phyloP scores from a whole-genome alignment of 495 filamentous ascomycete genomes.

The Sphaerosporella brunnea region DNA sequence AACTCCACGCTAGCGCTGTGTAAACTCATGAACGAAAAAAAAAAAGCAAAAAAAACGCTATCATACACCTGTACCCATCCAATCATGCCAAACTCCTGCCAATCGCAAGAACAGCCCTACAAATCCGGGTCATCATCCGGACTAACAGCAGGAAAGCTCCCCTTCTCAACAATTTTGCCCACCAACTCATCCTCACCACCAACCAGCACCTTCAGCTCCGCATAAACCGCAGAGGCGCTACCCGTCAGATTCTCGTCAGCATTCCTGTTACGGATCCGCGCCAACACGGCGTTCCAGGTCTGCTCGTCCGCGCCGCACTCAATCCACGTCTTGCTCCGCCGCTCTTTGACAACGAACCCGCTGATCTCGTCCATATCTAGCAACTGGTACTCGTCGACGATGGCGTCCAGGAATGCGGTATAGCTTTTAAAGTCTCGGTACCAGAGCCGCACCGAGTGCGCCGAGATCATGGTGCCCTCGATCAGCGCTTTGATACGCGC shows the following conservation, averaged over 20 bases:
- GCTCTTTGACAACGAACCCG: constrained; percentile 1
- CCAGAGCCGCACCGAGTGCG: constrained; percentile 4
- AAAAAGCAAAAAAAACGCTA: neutral
- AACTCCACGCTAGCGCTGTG: neutral
- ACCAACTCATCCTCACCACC: neutral
- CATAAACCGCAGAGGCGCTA: neutral
- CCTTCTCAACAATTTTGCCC: constrained; percentile 1
- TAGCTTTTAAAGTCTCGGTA: neutral
- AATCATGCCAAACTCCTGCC: neutral
- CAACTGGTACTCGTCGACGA: constrained; percentile 2
- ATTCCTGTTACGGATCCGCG: neutral
- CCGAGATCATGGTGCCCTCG: neutral
- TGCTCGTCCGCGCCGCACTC: constrained; percentile 1
- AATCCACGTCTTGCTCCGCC: neutral
- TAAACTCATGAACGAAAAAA: too few species aligned
- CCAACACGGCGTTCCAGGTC: neutral
- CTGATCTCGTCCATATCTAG: neutral
- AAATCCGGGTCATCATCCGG: constrained; percentile 1
- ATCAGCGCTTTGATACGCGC: neutral
- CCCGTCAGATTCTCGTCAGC: constrained; percentile 1
- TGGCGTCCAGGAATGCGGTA: neutral
- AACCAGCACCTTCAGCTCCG: neutral
- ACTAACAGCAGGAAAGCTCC: neutral
- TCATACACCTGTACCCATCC: neutral
- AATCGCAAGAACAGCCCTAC: neutral